Evolutionary conservation across 2,329 filamentous ascomycete genomes (phyloP).

Genomic region (Triangularia setosa): DNA sequence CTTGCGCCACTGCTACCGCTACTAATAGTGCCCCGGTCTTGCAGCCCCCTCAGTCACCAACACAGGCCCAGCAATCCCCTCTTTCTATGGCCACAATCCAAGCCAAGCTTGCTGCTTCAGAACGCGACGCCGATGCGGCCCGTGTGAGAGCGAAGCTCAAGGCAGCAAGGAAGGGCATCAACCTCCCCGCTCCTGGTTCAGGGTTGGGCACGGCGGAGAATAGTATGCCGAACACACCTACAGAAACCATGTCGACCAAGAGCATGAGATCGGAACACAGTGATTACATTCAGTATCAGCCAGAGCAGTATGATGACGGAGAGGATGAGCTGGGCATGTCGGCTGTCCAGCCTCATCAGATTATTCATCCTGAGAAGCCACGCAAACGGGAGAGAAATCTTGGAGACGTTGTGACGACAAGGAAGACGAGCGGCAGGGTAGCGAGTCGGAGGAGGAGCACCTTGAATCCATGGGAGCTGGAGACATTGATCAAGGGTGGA

Average conservation of each 20-base stretch:
- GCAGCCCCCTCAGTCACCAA: constrained; percentile 45
- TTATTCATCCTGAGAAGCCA: not conserved
- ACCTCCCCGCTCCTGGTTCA: constrained; percentile 20
- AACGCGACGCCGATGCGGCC: constrained; percentile 60
- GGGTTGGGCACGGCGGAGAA: not conserved
- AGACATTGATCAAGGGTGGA: constrained; percentile 51
- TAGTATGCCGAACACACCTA: not conserved
- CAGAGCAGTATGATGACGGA: constrained; percentile 10
- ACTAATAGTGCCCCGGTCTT: constrained; percentile 26
- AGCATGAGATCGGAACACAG: not conserved
- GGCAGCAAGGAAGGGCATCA: constrained; percentile 42
- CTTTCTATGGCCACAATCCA: constrained; percentile 59
- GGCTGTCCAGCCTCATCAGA: not conserved
- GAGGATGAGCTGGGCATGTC: constrained; percentile 16
- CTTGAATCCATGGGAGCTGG: constrained; percentile 69
- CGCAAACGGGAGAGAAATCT: constrained; percentile 4
- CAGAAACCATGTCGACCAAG: not conserved
- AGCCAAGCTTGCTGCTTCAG: constrained; percentile 60
- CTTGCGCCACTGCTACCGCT: not conserved
- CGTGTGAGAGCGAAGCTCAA: constrained; percentile 60
- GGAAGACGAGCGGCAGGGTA: constrained; percentile 44
- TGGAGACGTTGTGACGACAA: not conserved
- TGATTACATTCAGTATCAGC: not conserved
- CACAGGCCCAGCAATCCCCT: constrained; percentile 49
- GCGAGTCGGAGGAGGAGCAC: constrained; percentile 68